Percentiles rank a stretch among this genome's conserved stretches.
Conservation (phyloP, 108 stramenopile species). For the Schizochytrium sp. region DNA sequence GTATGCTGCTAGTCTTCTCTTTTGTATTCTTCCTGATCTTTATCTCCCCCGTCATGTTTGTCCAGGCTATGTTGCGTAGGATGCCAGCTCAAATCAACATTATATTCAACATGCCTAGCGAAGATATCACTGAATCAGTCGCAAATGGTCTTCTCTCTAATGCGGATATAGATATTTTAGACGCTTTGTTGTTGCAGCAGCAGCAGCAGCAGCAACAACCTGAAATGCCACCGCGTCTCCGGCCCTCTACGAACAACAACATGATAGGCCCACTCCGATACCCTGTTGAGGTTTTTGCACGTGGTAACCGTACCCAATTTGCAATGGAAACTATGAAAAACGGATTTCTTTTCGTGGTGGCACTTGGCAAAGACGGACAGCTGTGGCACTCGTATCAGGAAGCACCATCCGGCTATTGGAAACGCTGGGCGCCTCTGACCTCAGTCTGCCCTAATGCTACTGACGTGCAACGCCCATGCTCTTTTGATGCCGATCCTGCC, state of each 20-base stretch:
- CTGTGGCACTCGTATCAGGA: constrained; percentile 51
- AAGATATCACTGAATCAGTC: no score
- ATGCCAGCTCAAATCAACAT: constrained; percentile 1
- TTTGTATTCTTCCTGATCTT: not conserved
- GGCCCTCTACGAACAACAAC: not conserved
- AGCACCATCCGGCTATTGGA: not conserved
- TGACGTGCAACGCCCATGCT: not conserved
- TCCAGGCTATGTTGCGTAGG: not conserved
- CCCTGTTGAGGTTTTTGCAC: constrained; percentile 28
- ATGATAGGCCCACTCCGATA: not conserved
- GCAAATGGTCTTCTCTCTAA: no score
- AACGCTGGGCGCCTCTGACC: constrained; percentile 20
- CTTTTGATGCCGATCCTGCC: constrained; percentile 28
- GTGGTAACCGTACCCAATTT: constrained; percentile 45
- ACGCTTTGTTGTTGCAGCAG: not conserved
- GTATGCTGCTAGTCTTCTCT: not conserved
- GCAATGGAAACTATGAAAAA: constrained; percentile 34
- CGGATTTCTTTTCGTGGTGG: constrained; percentile 41
- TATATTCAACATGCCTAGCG: not conserved
- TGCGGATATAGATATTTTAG: no score
- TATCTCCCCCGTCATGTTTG: not conserved
- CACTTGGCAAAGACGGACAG: constrained; percentile 60
- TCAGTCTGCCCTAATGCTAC: constrained; percentile 21
- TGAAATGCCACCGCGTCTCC: not conserved
- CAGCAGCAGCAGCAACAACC: not conserved